phyloP scores from a whole-genome alignment of 73 alveolate species.

The Effrenium voratum region DNA sequence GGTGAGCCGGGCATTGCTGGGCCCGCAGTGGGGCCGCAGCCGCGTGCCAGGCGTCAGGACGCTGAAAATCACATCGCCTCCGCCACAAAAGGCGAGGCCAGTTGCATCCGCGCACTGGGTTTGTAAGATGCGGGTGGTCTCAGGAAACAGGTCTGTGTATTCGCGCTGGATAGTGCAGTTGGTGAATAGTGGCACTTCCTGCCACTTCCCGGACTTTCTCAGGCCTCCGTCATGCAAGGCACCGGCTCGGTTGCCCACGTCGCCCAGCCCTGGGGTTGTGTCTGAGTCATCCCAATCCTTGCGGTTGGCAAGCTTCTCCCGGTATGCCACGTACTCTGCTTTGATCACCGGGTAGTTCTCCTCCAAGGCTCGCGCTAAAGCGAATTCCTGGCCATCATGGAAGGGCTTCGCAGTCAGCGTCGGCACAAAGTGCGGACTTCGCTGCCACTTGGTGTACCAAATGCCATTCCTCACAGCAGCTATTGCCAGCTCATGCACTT shows the following conservation, averaged over 20 bases:
- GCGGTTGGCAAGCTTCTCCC: conserved; percentile 60
- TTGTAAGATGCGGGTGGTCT: conserved; percentile 58
- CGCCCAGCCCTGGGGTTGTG: conserved; percentile 78
- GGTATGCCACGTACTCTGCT: conserved; percentile 81
- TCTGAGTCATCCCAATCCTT: conserved; percentile 93
- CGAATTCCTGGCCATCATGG: conserved; percentile 44
- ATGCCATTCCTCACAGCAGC: conserved; percentile 85
- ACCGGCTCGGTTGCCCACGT: conserved; percentile 81
- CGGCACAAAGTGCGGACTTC: conserved; percentile 87
- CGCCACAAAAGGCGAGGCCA: conserved; percentile 89
- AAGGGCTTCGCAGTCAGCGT: conserved; percentile 70
- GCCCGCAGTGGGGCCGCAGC: conserved; percentile 95
- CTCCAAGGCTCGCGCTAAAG: conserved; percentile 58
- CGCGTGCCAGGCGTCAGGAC: conserved; percentile 92
- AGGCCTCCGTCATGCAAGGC: conserved; percentile 89
- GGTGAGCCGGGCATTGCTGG: conserved; percentile 94
- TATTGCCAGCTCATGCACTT: conserved; percentile 69
- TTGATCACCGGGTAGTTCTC: conserved; percentile 36
- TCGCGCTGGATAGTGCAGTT: conserved; percentile 74
- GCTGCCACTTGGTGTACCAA: conserved; percentile 87
- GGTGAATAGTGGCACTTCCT: conserved; percentile 79
- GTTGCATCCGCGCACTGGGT: conserved; percentile 59
- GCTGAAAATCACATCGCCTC: conserved; percentile 94
- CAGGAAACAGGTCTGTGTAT: conserved; percentile 70
- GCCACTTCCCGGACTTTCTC: conserved; percentile 77